Evolutionary conservation across 2,329 filamentous ascomycete species (phyloP), one percentile per base, ranked within the genome.

Genomic region (Xylaria hypoxylon): DNA sequence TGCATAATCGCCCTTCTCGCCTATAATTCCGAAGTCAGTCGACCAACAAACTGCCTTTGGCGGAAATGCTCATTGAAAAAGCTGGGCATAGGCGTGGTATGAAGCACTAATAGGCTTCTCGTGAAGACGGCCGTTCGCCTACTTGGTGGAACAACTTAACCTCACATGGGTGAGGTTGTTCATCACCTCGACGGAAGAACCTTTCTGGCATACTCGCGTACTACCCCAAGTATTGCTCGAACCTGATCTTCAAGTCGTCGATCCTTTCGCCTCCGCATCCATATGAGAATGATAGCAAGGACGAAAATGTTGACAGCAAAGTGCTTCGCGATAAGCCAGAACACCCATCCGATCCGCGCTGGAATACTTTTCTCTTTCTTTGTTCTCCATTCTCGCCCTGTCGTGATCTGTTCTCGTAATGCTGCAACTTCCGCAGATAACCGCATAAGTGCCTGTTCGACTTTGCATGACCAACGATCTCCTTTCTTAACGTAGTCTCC

Each of bases 351-450:
- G 1, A 90, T 55, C 92, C 93, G 96, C 1, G 89, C 85, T 55
- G 88, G 85, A 26, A 92, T 78, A 60, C 87, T 90, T 68, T 87
- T 87, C 68, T 87, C 86, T 71, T 86, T 90, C 71, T 87, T 87
- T 19, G 87, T 86, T 68, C 87, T 87, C 81, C 91, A 91, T 71
- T 95, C 87, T 13, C 92, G 85, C 0, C 92, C 89, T 0, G 89
- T 87, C 60, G 93, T 91, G 71, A 98, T 91, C 77, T 98, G 94
- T 79, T 99, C 96, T 40, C 96, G 87, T 68, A 98, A 80, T 0
- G 96, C 96, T 1, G 96, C 94, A 35, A 99, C 89, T 80, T 99
- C 96, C 17, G 94, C 92, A 5, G 94, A 97, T 81, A 98, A 89
- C 73, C 94, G 92, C 62, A 95, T 92, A 63, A 98, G 85, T 24